Base-by-base conservation (phyloP, 805 yeast species). In the Saturnispora serradocipensis region DNA sequence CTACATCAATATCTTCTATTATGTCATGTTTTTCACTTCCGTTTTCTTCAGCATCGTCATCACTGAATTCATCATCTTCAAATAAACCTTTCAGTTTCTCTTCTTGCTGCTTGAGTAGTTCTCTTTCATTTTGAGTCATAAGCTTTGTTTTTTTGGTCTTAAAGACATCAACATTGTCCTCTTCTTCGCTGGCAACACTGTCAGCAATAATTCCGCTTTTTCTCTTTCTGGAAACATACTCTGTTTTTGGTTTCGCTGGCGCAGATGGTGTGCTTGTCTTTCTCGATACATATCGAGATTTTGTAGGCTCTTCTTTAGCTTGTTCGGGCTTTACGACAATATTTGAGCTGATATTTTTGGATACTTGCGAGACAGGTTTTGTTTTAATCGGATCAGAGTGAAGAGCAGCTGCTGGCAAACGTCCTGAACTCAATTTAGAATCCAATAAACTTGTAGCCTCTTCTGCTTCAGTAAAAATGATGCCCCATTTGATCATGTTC, bases 401-500 rank as follows among this genome's bases (percentile, higher is more conserved):
- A 5, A 28, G 32, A 20, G 48, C n/a, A 11, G 16, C 16, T 27
- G n/a, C 32, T 16, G 35, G 11, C 18, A 18, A 20, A 16, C 34
- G 11, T 34, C 22, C 39, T 8, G 7, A 10, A 4, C 9, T 44
- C 34, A 9, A 13, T 13, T 43, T 44, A 32, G 24, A n/a, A 30
- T 15, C 24, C 5, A n/a, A 7, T 18, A 15, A 15, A 15, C 45
- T 44, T 3, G n/a, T 4, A 22, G 43, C 11, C n/a, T 53, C 54
- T 16, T 45, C 43, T 1, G 60, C 54, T 4, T 49, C 38, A 2
- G 65, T 58, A 27, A 50, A 52, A 22, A 64, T 56, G 2, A 62
- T 46, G 4, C 65, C 68, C 61, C 67, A 64, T 22, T 52, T 53
- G 2, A 28, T 46, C 46, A 60, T 55, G 39, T 55, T 60, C 18